Evolutionary conservation across 257 asterid species (phyloP), one percentile per base, ranked within the genome.

Genomic region (Parsonsia alboflavescens): DNA sequence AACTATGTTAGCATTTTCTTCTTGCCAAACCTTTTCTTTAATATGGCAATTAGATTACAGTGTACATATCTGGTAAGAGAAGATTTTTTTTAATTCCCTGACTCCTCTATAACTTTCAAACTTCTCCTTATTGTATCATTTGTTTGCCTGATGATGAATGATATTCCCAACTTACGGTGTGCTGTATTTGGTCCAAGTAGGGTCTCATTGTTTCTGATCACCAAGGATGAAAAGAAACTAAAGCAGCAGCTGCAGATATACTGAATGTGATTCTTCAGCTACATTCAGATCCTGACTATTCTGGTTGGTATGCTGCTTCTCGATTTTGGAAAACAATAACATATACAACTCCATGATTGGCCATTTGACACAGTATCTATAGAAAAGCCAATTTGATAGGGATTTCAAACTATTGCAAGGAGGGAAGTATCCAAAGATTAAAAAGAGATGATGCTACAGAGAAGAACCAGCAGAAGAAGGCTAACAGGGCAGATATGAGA

Each of bases 391-490:
- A 36, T n/a, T 63, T 48, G 26, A 26, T 50, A 33, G 28, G 56
- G 50, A 26, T 16, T 54, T 6, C n/a, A 39, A 6, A 39, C 49
- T 22, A 11, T 24, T 5, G 49, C 41, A 68, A 64, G 21, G 90
- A 77, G 24, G 93, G 89, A 73, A 89, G 87, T 68, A 83, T 61
- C 96, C 92, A 91, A 26, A 88, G 88, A 80, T 91, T 89, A 69
- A 84, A 77, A 61, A 89, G 97, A 19, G 85, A 85, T 21, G 96
- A 88, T 57, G 84, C 77, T 73, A 82, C 33, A 63, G 88, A 80
- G 54, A 87, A 85, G 75, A 82, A 72, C 93, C 93, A 89, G 36
- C 93, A 85, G 49, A 86, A 83, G 86, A 88, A 85, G 46, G 93
- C 92, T 77, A 83, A 77, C 70, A 83, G 75, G 21, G 93, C 88